Percentiles rank a stretch among this genome's conserved stretches.
These are phyloP conservation scores for Coix lacrymajobi DNA, from an alignment of 176 grass and related monocot genomes.

Conservation along the genomic window DNA sequence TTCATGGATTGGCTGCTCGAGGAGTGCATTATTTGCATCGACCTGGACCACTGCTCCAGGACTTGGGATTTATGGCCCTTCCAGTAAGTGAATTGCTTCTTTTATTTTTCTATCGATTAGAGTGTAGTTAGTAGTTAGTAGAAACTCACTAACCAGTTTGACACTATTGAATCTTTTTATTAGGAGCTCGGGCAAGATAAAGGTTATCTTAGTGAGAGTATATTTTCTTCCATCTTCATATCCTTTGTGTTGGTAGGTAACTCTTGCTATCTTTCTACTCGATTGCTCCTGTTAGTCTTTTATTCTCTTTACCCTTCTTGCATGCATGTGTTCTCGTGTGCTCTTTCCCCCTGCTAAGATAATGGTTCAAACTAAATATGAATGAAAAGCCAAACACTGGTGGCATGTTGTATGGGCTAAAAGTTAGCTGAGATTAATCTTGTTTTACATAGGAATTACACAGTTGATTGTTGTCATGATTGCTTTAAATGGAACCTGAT, in stretches of 20 bases:
- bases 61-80: conserved; percentile 93
- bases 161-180: conserved; percentile 21
- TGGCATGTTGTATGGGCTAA: background rate
- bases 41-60: conserved; percentile 83
- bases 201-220: conserved; percentile 76
- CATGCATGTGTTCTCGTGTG: background rate
- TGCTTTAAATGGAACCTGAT: background rate
- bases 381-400: background rate
- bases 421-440: background rate
- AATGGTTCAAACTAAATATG: background rate
- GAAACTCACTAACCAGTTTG: background rate
- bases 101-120: background rate
- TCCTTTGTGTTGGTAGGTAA: conserved; percentile 77
- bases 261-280: background rate
- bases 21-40: conserved; percentile 98
- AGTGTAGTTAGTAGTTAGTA: background rate
- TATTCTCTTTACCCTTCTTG: background rate
- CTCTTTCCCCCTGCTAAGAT: background rate
- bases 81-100: conserved; percentile 63
- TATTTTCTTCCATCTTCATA: conserved; percentile 77
- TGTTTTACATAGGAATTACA: background rate
- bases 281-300: background rate
- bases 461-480: background rate
- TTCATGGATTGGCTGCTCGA: conserved; percentile 92
- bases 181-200: conserved; percentile 83